Conservation (phyloP, 768 basidiomycete species). For the Naganishia antarctica region DNA sequence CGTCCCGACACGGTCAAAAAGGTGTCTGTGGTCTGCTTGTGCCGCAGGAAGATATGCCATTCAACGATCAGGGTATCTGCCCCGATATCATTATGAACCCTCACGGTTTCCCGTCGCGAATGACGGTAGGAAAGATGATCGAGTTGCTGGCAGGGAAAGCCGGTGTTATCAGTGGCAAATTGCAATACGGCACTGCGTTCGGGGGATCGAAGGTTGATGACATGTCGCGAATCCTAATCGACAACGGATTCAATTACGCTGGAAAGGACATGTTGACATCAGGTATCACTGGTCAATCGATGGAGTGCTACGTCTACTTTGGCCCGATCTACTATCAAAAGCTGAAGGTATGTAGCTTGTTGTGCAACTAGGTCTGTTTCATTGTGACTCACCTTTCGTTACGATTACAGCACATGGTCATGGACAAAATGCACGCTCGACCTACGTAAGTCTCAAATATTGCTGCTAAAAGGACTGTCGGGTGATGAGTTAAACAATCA, state of each 20-base stretch:
- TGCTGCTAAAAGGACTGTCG: constrained; percentile 14
- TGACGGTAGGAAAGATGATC: constrained; percentile 99
- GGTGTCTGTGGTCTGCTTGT: constrained; percentile 98
- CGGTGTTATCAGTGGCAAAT: constrained; percentile 77
- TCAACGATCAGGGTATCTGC: constrained; percentile 93
- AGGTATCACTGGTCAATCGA: constrained; percentile 92
- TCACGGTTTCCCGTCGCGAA: constrained; percentile 90
- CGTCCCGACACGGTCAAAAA: constrained; percentile 95
- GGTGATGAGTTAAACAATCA: neutral
- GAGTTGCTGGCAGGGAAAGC: constrained; percentile 87
- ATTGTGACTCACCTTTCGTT: constrained; percentile 46
- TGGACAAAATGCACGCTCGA: constrained; percentile 99
- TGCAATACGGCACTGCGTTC: constrained; percentile 59
- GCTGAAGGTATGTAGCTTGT: constrained; percentile 85
- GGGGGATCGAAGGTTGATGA: constrained; percentile 98
- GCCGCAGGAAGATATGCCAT: constrained; percentile 98
- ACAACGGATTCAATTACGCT: constrained; percentile 90
- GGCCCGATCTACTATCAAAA: constrained; percentile 99
- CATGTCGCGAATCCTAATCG: constrained; percentile 93
- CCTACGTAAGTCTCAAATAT: constrained; percentile 66
- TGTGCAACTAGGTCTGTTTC: no score
- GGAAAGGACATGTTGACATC: constrained; percentile 99
- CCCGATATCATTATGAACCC: constrained; percentile 99
- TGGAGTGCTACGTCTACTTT: constrained; percentile 97
- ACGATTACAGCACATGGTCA: constrained; percentile 84